These are phyloP conservation scores for Ochromonas danica DNA, from an alignment of 108 stramenopile species.

Conservation along the genomic window DNA sequence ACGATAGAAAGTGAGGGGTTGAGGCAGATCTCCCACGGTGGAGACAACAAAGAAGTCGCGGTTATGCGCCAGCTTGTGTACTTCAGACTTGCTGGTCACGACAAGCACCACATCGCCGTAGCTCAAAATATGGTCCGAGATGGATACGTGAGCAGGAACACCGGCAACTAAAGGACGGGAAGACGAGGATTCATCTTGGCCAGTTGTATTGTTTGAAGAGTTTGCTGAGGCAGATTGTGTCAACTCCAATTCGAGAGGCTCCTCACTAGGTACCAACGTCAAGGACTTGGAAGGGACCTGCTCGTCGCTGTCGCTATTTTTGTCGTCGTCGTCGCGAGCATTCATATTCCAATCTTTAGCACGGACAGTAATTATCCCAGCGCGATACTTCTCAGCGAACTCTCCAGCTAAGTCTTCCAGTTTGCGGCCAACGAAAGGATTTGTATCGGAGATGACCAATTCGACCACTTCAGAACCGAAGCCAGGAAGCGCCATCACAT, in stretches of 20 bases:
- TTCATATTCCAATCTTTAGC: neutral
- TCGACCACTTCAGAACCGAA: conserved; percentile 51
- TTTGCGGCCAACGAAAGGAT: conserved; percentile 46
- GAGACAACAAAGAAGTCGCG: conserved; percentile 48
- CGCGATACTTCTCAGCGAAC: conserved; percentile 20
- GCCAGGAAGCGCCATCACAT: conserved; percentile 24
- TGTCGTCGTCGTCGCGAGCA: neutral
- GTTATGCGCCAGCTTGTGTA: conserved; percentile 37
- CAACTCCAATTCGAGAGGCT: neutral
- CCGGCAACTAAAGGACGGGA: neutral
- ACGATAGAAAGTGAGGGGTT: conserved; percentile 38
- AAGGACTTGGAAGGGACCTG: neutral
- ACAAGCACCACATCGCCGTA: conserved; percentile 49
- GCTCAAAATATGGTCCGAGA: neutral
- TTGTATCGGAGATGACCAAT: conserved; percentile 44
- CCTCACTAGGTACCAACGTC: neutral
- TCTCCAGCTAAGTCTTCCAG: neutral
- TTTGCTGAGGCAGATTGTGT: neutral
- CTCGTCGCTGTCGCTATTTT: no score
- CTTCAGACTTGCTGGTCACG: conserved; percentile 44
- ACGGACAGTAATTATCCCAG: conserved; percentile 24
- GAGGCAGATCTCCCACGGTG: conserved; percentile 42
- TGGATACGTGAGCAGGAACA: neutral
- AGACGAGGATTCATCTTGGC: neutral
- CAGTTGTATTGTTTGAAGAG: no score